Evolutionary conservation across 371 early-diverging fungal genomes (phyloP), one percentile per base, ranked within the genome.

Genomic region (Zychaea mexicana): DNA sequence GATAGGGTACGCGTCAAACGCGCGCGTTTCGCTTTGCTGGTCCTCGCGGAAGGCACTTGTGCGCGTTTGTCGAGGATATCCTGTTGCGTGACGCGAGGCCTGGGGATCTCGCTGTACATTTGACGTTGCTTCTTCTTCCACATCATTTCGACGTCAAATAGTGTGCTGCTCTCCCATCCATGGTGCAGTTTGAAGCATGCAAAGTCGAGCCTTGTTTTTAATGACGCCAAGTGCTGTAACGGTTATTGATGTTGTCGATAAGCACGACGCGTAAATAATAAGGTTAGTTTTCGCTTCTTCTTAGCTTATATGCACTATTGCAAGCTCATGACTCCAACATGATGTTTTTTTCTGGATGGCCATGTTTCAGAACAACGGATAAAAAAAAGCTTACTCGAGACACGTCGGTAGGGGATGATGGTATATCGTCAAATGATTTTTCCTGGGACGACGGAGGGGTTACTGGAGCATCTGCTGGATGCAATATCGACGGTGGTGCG

Each of bases 121-220:
- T 68, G 66, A n/a, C 69, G 61, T 32, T 75, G 79, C 17, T 65
- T 46, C 47, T 73, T 63, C 55, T 68, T 75, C 79, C 79, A 78
- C 19, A 75, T 27, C 21, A 63, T 61, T 45, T 78, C 76, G 10
- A 78, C 72, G 49, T 78, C 79, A 8, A 64, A 26, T 32, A 78
- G 46, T 1, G 76, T 73, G 53, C 61, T 75, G 6, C 58, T 69
- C 62, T 75, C 73, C 79, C 79, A 78, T 17, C 79, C 79, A 30
- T 78, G 64, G 13, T 62, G 70, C 42, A 78, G 45, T 46, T 78
- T 78, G 65, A 78, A 78, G n/a, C 69, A 68, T 22, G 79, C 79
- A 68, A 78, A 73, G 24, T 66, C 66, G 28, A 78, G 66, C 19
- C 79, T 60, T 17, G 73, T 66, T 64, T 66, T 75, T 10, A 78